Evolutionary conservation across 805 yeast genomes (phyloP).

Genomic region (Debaryomyces prosopidis): DNA sequence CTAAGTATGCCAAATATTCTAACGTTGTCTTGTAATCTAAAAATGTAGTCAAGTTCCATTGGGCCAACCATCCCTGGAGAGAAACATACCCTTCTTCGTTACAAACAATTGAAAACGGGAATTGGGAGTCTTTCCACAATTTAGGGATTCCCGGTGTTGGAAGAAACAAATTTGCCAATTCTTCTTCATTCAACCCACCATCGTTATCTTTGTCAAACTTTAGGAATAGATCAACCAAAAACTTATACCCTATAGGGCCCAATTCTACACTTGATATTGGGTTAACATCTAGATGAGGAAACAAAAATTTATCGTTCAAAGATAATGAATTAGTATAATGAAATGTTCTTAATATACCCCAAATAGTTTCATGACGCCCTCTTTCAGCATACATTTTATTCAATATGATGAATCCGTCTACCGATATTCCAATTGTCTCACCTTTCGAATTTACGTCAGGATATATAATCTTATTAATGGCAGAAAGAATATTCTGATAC

Average conservation of each 20-base stretch:
- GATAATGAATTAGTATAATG: constrained; percentile 92
- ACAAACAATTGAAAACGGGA: constrained; percentile 86
- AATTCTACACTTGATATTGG: constrained; percentile 80
- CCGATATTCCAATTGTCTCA: constrained; percentile 57
- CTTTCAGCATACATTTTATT: constrained; percentile 83
- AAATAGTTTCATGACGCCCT: constrained; percentile 94
- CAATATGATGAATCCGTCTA: constrained; percentile 72
- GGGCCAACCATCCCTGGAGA: constrained; percentile 97
- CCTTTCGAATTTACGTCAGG: constrained; percentile 21
- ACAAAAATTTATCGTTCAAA: constrained; percentile 73
- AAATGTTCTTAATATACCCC: constrained; percentile 90
- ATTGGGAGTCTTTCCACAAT: constrained; percentile 80
- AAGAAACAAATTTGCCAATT: constrained; percentile 65
- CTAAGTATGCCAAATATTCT: constrained; percentile 86
- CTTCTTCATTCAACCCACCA: constrained; percentile 84
- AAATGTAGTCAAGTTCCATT: constrained; percentile 96
- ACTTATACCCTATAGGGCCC: constrained; percentile 89
- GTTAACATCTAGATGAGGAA: constrained; percentile 77
- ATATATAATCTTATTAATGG: constrained; percentile 32
- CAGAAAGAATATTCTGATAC: constrained; percentile 36
- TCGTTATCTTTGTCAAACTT: constrained; percentile 93
- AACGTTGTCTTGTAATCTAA: constrained; percentile 81
- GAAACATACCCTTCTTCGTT: constrained; percentile 90
- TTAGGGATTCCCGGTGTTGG: constrained; percentile 94
- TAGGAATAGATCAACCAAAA: constrained; percentile 85